Conservation (phyloP, 768 basidiomycete genomes). For the Hypsizygus marmoreus region DNA sequence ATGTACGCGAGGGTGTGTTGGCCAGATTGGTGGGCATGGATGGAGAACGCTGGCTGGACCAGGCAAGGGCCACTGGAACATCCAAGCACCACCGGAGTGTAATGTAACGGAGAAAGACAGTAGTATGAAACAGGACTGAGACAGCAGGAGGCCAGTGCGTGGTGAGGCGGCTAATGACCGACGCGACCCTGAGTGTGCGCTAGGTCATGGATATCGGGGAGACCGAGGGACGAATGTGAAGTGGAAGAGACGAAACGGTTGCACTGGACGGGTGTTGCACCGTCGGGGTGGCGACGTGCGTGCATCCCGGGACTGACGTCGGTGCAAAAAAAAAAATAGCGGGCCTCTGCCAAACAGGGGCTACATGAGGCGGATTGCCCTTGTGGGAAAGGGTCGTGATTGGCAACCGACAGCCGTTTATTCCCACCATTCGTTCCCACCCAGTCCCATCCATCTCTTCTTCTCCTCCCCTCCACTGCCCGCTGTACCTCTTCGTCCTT, state of each 20-base stretch:
- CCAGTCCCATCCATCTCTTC: constrained; percentile 28
- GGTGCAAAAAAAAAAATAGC: constrained; percentile 17
- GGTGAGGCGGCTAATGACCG: no score
- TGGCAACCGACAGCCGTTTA: constrained; percentile 41
- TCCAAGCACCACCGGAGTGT: no score
- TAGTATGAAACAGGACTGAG: no score
- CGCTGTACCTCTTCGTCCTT: constrained; percentile 25
- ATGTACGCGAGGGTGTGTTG: constrained; percentile 4
- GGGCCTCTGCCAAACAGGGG: constrained; percentile 31
- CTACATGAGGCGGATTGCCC: constrained; percentile 37
- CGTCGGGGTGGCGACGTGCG: neutral
- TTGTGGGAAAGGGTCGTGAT: constrained; percentile 45
- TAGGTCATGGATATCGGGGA: no score
- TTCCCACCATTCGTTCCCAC: no score
- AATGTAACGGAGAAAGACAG: no score
- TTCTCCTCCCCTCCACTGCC: constrained; percentile 24
- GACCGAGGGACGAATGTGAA: no score
- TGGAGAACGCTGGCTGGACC: neutral
- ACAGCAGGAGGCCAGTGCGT: no score
- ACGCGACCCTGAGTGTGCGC: no score
- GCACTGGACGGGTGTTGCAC: neutral
- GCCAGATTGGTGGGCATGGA: constrained; percentile 1
- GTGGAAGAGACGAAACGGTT: neutral
- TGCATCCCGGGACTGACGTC: constrained; percentile 8
- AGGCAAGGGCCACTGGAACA: neutral